phyloP scores from a whole-genome alignment of 2,329 filamentous ascomycete species.

The Orbilia quercus region DNA sequence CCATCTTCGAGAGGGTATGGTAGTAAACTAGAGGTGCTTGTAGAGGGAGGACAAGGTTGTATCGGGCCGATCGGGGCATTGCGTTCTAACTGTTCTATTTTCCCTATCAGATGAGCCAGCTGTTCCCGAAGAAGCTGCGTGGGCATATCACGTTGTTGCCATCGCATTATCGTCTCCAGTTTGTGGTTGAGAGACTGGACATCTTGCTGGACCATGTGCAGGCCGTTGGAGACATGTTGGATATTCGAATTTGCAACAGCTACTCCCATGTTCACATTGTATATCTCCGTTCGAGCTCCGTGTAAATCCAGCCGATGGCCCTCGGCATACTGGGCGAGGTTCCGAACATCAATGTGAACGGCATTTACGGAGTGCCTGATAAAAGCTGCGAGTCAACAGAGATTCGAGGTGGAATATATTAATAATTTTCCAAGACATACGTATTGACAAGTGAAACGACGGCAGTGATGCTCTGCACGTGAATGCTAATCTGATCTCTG shows the following conservation, averaged over 20 bases:
- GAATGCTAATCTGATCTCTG: constrained; percentile 54
- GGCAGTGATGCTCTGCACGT: constrained; percentile 53
- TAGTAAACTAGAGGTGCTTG: constrained; percentile 7
- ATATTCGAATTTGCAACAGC: constrained; percentile 28
- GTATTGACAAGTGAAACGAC: constrained; percentile 55
- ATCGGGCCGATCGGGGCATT: constrained; percentile 7
- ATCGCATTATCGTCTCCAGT: constrained; percentile 46
- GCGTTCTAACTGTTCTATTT: constrained; percentile 44
- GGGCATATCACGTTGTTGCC: constrained; percentile 54
- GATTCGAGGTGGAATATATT: background rate
- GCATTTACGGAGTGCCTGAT: constrained; percentile 37
- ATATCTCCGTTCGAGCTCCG: constrained; percentile 35
- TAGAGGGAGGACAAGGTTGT: constrained; percentile 18
- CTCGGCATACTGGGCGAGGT: constrained; percentile 35
- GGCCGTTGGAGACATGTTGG: constrained; percentile 34
- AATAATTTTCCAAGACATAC: constrained; percentile 31
- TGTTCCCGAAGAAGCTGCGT: constrained; percentile 28
- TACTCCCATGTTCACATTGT: constrained; percentile 43
- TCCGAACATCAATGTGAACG: constrained; percentile 33
- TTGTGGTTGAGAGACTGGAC: constrained; percentile 44
- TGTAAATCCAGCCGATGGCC: constrained; percentile 41
- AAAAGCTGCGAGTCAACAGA: background rate
- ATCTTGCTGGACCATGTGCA: constrained; percentile 43
- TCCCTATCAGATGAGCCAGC: constrained; percentile 40
- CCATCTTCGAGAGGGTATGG: constrained; percentile 41